Base-by-base conservation (phyloP, 1,284 basidiomycete genomes). In the Cutaneotrichosporon arboriforme region DNA sequence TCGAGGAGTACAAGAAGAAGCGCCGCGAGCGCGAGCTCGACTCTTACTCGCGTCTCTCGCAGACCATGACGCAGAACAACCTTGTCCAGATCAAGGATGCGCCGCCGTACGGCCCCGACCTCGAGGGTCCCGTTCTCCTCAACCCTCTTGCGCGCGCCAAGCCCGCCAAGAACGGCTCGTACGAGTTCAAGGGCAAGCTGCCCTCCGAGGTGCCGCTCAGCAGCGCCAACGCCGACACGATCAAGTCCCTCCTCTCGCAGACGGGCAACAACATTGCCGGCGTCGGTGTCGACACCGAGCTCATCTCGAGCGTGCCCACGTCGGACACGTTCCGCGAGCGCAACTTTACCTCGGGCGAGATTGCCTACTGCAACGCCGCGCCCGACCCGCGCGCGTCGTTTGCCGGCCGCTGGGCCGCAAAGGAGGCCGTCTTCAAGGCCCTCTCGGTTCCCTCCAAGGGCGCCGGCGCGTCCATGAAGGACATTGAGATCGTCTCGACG, bases 371-470 rank as follows among this genome's bases (percentile, higher is more conserved):
- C 77, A 80, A 78, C 49, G 67, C 82, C n/a, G 91, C 97, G 67
- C 85, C 96, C 0, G 88, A 90, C 56, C 84, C 89, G 17, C 76
- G 82, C 1, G 87, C 94, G 4, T 97, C 93, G 9, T 93, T 96
- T 71, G 92, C 93, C 36, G 93, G 89, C 48, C 87, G 93, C 60
- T 98, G 96, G 92, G 89, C 85, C 44, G 93, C 91, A 46, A 98
- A 97, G 76, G 96, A 98, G 75, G 94, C 93, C 12, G 88, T 93
- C 56, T 97, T 98, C 85, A 98, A 98, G 79, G 88, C 91, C n/a
- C 82, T 98, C 14, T 88, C 89, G 33, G 86, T 93, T 38, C 78
- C 84, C 18, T 92, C 89, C 5, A 88, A 92, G 76, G 96, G 96
- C 39, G 90, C 92, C 7, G 89, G 83, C 14, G 91, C 94, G 15